A percentile compares a stretch with the other conserved stretches of the same genome.
Conservation (phyloP, 441 rosid species). For the Adansonia grandidieri region DNA sequence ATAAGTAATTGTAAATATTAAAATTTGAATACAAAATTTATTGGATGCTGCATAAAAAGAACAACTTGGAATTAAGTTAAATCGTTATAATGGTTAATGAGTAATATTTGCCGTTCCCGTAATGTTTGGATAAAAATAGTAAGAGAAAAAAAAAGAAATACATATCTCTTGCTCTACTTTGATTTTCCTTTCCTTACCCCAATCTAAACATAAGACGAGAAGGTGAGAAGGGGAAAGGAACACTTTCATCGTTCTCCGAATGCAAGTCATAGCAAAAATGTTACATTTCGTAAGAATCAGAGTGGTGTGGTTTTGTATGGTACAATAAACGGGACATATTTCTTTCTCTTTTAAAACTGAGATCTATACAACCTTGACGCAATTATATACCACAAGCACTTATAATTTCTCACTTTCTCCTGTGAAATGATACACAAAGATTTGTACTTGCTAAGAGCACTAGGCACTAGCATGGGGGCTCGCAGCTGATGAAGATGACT, state of each 20-base stretch:
- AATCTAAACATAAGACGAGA: too few relatives aligned
- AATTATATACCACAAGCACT: slow-evolving; percentile 17
- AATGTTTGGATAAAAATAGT: too few relatives aligned
- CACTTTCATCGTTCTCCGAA: not conserved
- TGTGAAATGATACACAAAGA: not conserved
- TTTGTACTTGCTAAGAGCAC: slow-evolving; percentile 6
- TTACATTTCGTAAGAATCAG: slow-evolving; percentile 8
- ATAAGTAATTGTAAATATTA: too few relatives aligned
- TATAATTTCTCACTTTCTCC: not conserved
- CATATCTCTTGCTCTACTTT: too few relatives aligned
- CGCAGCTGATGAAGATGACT: slow-evolving; percentile 59
- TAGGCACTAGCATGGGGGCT: slow-evolving; percentile 52
- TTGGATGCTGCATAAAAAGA: too few relatives aligned
- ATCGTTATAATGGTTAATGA: too few relatives aligned
- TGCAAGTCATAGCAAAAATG: slow-evolving; percentile 18
- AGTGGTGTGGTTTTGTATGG: slow-evolving; percentile 28
- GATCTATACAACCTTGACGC: slow-evolving; percentile 16
- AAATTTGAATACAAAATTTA: too few relatives aligned
- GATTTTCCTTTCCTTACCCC: too few relatives aligned
- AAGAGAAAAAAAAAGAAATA: too few relatives aligned
- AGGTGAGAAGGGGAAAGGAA: not conserved
- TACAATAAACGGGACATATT: slow-evolving; percentile 20
- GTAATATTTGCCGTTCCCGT: too few relatives aligned
- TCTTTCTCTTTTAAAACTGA: not conserved
- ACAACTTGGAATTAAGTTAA: too few relatives aligned